Conservation (phyloP, 2,329 filamentous ascomycete genomes). For the Pestalotiopsis fici region DNA sequence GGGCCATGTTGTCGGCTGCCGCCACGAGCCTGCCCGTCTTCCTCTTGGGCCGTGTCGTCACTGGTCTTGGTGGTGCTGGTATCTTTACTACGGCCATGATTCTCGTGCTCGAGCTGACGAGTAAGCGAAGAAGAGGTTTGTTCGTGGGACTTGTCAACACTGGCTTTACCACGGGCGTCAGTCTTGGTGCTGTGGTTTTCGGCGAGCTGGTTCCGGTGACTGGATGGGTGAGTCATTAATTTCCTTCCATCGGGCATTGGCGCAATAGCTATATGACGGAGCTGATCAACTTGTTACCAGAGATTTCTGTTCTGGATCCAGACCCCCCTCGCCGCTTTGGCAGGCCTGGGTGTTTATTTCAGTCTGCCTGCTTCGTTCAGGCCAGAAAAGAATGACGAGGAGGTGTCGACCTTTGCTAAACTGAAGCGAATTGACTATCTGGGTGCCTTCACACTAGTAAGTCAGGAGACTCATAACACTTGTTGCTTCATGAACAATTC, state of each 20-base stretch:
- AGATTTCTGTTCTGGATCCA: conserved; percentile 74
- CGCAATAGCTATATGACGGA: neutral
- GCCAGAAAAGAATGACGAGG: conserved; percentile 35
- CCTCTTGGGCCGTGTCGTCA: conserved; percentile 66
- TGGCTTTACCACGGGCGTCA: conserved; percentile 70
- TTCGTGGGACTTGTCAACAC: conserved; percentile 76
- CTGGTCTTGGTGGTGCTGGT: conserved; percentile 70
- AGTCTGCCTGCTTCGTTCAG: conserved; percentile 57
- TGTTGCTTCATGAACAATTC: conserved; percentile 8
- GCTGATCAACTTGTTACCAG: conserved; percentile 36
- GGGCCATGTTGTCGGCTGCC: conserved; percentile 64
- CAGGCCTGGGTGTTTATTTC: conserved; percentile 63
- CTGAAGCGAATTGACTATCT: conserved; percentile 73
- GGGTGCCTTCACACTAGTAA: conserved; percentile 67
- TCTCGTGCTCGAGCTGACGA: conserved; percentile 73
- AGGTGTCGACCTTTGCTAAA: conserved; percentile 48
- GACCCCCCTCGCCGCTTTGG: conserved; percentile 61
- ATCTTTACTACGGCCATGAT: conserved; percentile 75
- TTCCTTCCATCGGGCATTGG: neutral
- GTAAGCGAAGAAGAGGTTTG: conserved; percentile 67
- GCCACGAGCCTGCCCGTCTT: conserved; percentile 63
- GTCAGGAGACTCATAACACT: conserved; percentile 16
- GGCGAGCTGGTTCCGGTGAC: conserved; percentile 63
- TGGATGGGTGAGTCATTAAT: conserved; percentile 64
- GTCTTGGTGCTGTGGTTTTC: conserved; percentile 70